Evolutionary conservation across 352 stramenopile genomes (phyloP).

Genomic region (Pythium folliculosum): DNA sequence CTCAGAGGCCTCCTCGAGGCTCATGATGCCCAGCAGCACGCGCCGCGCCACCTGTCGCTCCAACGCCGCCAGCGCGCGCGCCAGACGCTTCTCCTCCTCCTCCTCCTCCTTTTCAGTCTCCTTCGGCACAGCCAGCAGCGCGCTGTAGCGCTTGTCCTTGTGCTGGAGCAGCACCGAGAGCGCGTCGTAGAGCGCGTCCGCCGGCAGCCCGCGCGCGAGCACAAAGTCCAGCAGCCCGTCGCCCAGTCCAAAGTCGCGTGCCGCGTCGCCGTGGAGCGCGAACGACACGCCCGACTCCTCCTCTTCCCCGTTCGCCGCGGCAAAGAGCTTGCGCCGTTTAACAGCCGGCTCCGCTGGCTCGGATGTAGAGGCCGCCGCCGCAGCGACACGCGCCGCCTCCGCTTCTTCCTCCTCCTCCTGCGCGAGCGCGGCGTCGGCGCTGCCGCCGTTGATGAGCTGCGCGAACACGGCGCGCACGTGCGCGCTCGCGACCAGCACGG

Average conservation of each 20-base stretch:
- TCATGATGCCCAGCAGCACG: constrained; percentile 63
- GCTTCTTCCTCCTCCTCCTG: constrained; percentile 8
- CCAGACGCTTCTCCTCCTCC: constrained; percentile 17
- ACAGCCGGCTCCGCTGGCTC: constrained; percentile 23
- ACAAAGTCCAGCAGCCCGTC: constrained; percentile 71
- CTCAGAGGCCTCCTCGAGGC: constrained; percentile 53
- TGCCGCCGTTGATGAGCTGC: constrained; percentile 23
- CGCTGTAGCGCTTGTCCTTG: constrained; percentile 69
- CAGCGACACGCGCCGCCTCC: not conserved
- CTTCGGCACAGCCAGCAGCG: constrained; percentile 39
- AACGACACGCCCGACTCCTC: constrained; percentile 48
- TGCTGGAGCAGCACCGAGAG: constrained; percentile 58
- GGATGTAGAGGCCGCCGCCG: not conserved
- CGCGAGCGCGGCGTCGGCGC: constrained; percentile 27
- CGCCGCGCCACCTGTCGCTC: constrained; percentile 63
- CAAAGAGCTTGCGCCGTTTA: constrained; percentile 55
- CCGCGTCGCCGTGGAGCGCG: constrained; percentile 47
- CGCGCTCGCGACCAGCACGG: constrained; percentile 51
- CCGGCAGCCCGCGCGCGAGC: constrained; percentile 46
- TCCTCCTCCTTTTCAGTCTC: not conserved
- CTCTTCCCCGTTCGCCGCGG: constrained; percentile 12
- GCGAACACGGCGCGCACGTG: constrained; percentile 45
- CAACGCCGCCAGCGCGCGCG: constrained; percentile 37
- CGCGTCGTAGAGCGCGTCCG: constrained; percentile 68
- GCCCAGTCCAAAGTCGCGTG: constrained; percentile 58